Conservation (phyloP, 192 early-diverging fungal species). For the Umbelopsis vinacea region DNA sequence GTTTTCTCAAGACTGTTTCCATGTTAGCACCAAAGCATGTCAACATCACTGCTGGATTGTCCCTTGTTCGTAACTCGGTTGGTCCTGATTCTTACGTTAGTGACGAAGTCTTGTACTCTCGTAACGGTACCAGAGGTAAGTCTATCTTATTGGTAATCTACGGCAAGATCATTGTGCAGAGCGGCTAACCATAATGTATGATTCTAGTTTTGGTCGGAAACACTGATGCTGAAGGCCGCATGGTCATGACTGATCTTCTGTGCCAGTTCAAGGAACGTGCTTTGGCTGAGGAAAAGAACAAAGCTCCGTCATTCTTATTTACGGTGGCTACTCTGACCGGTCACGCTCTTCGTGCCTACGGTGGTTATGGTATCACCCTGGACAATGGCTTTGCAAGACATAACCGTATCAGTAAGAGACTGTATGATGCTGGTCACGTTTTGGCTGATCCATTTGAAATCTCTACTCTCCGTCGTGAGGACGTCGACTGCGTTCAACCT, state of each 20-base stretch:
- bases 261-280: conserved; percentile 75
- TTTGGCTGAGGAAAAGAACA: conserved; percentile 58
- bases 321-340: conserved; percentile 90
- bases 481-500: conserved; percentile 65
- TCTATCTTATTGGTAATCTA: neutral
- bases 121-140: conserved; percentile 71
- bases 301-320: conserved; percentile 61
- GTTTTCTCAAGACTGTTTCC: conserved; percentile 77
- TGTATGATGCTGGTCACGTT: conserved; percentile 67
- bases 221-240: conserved; percentile 91
- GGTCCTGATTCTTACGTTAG: conserved; percentile 81
- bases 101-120: conserved; percentile 81
- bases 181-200: neutral
- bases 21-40: conserved; percentile 65
- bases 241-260: conserved; percentile 85
- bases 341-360: conserved; percentile 80
- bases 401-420: conserved; percentile 59
- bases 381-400: conserved; percentile 79
- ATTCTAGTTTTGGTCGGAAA: conserved; percentile 73
- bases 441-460: conserved; percentile 83
- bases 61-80: conserved; percentile 83
- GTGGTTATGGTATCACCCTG: conserved; percentile 73
- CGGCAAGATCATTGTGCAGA: neutral
- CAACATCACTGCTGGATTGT: conserved; percentile 72
- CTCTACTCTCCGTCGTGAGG: conserved; percentile 81